Conservation (phyloP, 2,329 filamentous ascomycete genomes). For the Ascochyta rabiei region DNA sequence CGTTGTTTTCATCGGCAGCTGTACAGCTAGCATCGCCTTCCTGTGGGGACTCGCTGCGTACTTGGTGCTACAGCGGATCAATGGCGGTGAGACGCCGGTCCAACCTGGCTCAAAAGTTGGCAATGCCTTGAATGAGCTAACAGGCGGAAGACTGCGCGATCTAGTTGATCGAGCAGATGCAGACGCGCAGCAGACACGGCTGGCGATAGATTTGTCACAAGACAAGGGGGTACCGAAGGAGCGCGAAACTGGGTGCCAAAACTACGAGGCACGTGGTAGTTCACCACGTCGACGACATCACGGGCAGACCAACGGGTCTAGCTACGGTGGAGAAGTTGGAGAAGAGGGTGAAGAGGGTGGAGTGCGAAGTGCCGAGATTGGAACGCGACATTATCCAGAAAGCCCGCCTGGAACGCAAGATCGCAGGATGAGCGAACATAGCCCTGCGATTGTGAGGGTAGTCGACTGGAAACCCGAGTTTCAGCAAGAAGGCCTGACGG, state of each 20-base stretch:
- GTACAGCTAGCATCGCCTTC: conserved; percentile 69
- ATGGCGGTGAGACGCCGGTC: conserved; percentile 30
- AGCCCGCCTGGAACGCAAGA: background rate
- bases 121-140: conserved; percentile 26
- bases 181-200: conserved; percentile 1
- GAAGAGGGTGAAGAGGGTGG: conserved; percentile 1
- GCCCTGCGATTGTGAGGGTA: background rate
- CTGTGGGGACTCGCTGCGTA: conserved; percentile 63
- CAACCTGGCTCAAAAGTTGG: conserved; percentile 27
- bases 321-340: conserved; percentile 5
- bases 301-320: conserved; percentile 7
- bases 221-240: background rate
- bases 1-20: conserved; percentile 69
- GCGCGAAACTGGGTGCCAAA: background rate
- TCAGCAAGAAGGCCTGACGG: conserved; percentile 3
- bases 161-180: conserved; percentile 14
- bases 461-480: conserved; percentile 10
- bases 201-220: conserved; percentile 11
- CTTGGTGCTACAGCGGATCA: conserved; percentile 47
- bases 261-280: conserved; percentile 9
- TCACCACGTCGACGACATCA: conserved; percentile 11
- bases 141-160: conserved; percentile 23
- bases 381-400: background rate
- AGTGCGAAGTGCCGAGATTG: background rate
- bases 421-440: background rate